These are phyloP conservation scores for Achaetomiella virescens DNA, from an alignment of 495 filamentous ascomycete genomes.

Conservation along the genomic window DNA sequence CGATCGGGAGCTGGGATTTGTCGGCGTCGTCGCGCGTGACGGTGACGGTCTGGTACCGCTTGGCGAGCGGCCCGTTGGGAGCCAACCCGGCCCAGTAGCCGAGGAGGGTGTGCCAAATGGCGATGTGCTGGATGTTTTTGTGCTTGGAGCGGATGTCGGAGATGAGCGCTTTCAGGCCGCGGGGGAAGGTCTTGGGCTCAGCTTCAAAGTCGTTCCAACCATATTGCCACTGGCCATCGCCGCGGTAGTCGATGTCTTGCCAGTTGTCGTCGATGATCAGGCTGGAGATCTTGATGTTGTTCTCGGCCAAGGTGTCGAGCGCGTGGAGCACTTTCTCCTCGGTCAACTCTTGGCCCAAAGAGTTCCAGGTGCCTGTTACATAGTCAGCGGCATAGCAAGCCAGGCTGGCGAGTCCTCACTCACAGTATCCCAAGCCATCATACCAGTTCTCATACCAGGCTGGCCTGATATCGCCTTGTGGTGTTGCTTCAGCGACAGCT, in stretches of 20 bases:
- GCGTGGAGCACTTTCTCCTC: constrained; percentile 74
- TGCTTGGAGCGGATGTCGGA: constrained; percentile 60
- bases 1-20: constrained; percentile 47
- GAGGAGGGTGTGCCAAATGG: constrained; percentile 92
- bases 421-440: constrained; percentile 68
- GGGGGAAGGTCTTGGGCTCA: constrained; percentile 70
- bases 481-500: constrained; percentile 17
- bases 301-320: constrained; percentile 60
- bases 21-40: constrained; percentile 48
- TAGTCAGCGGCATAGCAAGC: neutral
- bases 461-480: constrained; percentile 36
- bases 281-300: constrained; percentile 69
- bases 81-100: constrained; percentile 94
- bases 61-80: constrained; percentile 61
- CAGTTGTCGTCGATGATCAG: constrained; percentile 96
- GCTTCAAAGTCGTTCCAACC: constrained; percentile 73
- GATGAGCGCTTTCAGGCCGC: constrained; percentile 65
- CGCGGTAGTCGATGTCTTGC: constrained; percentile 64
- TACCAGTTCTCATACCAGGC: constrained; percentile 85
- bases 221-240: constrained; percentile 44
- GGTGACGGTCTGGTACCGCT: constrained; percentile 69
- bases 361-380: constrained; percentile 78
- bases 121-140: constrained; percentile 72
- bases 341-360: constrained; percentile 71
- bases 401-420: constrained; percentile 11